Percentiles rank a stretch among this genome's conserved stretches.
phyloP scores from a whole-genome alignment of 2,329 filamentous ascomycete genomes.

The Cladosporium sp. region DNA sequence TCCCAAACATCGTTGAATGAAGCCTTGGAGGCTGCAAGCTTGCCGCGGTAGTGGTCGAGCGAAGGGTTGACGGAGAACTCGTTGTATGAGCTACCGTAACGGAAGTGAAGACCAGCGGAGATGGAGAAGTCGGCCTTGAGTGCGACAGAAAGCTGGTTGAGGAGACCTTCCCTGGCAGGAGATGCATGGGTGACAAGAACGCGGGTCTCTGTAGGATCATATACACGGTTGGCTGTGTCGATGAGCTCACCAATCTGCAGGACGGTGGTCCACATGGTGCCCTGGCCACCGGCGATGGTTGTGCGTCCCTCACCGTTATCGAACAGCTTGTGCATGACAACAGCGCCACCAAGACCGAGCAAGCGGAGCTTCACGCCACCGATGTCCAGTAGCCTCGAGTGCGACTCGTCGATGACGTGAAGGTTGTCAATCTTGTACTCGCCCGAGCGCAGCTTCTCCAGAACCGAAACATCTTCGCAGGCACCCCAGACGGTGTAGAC shows the following conservation, averaged over 20 bases:
- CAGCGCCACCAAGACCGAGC: slow-evolving; percentile 88
- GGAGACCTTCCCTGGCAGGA: slow-evolving; percentile 88
- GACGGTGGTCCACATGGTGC: slow-evolving; percentile 99
- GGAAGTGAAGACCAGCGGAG: slow-evolving; percentile 95
- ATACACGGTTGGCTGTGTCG: slow-evolving; percentile 96
- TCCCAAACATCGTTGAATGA: slow-evolving; percentile 99
- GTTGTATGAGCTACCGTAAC: slow-evolving; percentile 98
- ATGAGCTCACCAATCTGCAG: slow-evolving; percentile 98
- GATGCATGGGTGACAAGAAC: slow-evolving; percentile 97
- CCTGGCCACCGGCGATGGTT: slow-evolving; percentile 95
- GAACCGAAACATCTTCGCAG: slow-evolving; percentile 93
- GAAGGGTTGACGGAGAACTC: slow-evolving; percentile 99
- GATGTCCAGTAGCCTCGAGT: slow-evolving; percentile 90
- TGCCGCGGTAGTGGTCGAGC: slow-evolving; percentile 95
- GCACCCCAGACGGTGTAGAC: slow-evolving; percentile 99
- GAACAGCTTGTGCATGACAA: slow-evolving; percentile 99
- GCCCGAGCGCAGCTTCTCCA: slow-evolving; percentile 95
- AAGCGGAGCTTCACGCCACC: slow-evolving; percentile 95
- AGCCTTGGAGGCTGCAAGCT: slow-evolving; percentile 94
- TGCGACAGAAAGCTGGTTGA: slow-evolving; percentile 96
- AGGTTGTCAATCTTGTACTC: slow-evolving; percentile 98
- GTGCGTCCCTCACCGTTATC: slow-evolving; percentile 98
- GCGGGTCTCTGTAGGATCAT: slow-evolving; percentile 95
- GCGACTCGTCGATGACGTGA: slow-evolving; percentile 97
- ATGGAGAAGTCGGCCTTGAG: slow-evolving; percentile 98